These are phyloP conservation scores for Lichtheimia hyalospora DNA, from an alignment of 371 early-diverging fungal genomes.

Conservation along the genomic window DNA sequence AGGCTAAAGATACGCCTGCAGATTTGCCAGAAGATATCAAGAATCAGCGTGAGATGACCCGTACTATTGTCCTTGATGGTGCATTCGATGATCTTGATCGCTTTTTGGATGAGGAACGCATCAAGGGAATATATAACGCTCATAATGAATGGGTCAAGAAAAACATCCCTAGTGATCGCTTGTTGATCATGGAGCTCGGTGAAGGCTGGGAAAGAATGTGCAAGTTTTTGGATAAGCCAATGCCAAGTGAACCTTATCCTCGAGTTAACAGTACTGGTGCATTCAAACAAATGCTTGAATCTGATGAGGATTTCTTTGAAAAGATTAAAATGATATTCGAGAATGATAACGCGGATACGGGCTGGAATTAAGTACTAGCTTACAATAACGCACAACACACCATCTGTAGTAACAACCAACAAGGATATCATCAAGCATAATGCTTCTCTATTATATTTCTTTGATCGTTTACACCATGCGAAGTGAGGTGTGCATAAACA, in stretches of 20 bases:
- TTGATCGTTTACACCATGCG: too few relatives aligned
- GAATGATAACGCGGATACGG: too few relatives aligned
- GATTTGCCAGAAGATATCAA: too few relatives aligned
- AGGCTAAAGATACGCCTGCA: too few relatives aligned
- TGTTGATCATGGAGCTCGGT: constrained; percentile 27
- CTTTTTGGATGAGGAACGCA: constrained; percentile 19
- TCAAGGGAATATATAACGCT: constrained; percentile 14
- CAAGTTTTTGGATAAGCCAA: constrained; percentile 13
- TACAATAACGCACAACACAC: too few relatives aligned
- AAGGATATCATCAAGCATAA: too few relatives aligned
- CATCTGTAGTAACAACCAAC: too few relatives aligned
- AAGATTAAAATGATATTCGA: too few relatives aligned
- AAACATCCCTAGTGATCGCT: constrained; percentile 21
- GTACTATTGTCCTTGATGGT: constrained; percentile 16
- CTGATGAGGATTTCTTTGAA: too few relatives aligned
- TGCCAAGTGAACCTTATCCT: constrained; percentile 11
- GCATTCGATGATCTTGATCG: constrained; percentile 5
- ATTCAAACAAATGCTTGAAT: neutral
- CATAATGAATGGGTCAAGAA: constrained; percentile 31
- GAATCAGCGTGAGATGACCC: constrained; percentile 4
- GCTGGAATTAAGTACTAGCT: too few relatives aligned
- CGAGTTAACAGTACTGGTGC: constrained; percentile 5
- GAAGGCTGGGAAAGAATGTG: constrained; percentile 24
- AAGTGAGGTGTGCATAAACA: too few relatives aligned
- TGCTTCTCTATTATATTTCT: too few relatives aligned